These are phyloP conservation scores for Onygena corvina DNA, from an alignment of 2,329 filamentous ascomycete species.

Conservation along the genomic window DNA sequence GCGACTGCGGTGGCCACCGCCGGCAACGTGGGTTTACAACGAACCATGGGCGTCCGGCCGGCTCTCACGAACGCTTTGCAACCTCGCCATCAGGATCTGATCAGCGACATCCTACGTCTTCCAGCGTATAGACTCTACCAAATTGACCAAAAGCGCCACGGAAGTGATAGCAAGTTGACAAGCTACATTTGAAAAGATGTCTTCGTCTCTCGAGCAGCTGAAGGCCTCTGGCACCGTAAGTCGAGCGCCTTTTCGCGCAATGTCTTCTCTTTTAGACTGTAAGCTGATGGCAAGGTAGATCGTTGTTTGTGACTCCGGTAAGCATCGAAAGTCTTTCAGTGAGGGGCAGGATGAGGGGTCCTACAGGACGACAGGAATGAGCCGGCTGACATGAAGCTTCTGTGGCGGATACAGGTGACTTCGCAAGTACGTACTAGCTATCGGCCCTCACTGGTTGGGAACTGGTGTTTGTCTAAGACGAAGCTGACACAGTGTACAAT, in stretches of 20 bases:
- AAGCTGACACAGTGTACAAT: conserved; percentile 15
- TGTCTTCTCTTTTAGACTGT: conserved; percentile 10
- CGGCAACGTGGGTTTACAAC: too few species aligned
- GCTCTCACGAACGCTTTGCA: too few species aligned
- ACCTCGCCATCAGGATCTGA: too few species aligned
- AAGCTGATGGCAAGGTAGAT: conserved; percentile 44
- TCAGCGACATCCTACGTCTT: neutral
- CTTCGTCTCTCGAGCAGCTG: conserved; percentile 87
- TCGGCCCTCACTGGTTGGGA: neutral
- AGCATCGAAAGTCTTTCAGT: conserved; percentile 26
- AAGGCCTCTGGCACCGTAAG: conserved; percentile 93
- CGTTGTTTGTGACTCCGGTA: conserved; percentile 95
- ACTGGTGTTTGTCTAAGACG: conserved; percentile 19
- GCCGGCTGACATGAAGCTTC: neutral
- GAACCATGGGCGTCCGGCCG: too few species aligned
- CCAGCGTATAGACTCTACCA: too few species aligned
- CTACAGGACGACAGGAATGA: neutral
- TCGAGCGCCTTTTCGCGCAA: conserved; percentile 25
- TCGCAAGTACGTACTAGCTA: conserved; percentile 52
- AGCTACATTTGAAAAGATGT: conserved; percentile 46
- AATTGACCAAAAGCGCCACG: too few species aligned
- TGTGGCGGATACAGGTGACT: conserved; percentile 48
- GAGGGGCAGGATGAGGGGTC: conserved; percentile 14
- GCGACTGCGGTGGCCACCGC: too few species aligned
- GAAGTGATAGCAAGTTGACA: neutral